These are phyloP conservation scores for Modicella reniformis DNA, from an alignment of 371 early-diverging fungal species.

Conservation along the genomic window DNA sequence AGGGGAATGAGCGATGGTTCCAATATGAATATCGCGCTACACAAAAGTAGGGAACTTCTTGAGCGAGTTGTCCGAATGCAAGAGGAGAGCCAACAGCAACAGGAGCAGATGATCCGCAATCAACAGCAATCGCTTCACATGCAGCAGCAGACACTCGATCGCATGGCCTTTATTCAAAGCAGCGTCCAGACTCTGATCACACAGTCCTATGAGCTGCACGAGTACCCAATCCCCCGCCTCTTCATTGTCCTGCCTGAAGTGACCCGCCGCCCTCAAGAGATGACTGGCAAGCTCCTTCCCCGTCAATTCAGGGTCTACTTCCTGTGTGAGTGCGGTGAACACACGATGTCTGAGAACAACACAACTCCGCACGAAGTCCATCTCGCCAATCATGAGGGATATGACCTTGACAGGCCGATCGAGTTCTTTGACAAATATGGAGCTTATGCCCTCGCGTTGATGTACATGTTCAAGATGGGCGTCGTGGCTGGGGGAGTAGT, in stretches of 20 bases:
- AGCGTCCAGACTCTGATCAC: constrained; percentile 15
- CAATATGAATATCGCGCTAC: too few relatives aligned
- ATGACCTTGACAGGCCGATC: constrained; percentile 5
- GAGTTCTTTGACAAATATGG: constrained; percentile 22
- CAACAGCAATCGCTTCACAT: constrained; percentile 7
- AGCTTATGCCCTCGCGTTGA: constrained; percentile 15
- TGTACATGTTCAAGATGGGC: constrained; percentile 34
- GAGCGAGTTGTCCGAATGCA: not conserved
- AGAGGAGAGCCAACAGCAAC: not conserved
- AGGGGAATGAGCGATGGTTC: too few relatives aligned
- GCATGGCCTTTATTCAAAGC: constrained; percentile 6
- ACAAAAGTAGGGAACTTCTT: too few relatives aligned
- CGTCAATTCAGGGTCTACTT: constrained; percentile 20
- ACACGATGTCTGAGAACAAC: constrained; percentile 13
- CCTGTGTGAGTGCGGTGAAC: constrained; percentile 31
- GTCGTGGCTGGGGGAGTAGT: constrained; percentile 24
- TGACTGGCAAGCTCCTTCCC: not conserved
- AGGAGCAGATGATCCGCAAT: constrained; percentile 6
- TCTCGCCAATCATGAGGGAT: constrained; percentile 5
- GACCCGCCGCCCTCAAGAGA: not conserved
- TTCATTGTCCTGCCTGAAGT: constrained; percentile 22
- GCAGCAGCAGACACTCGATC: constrained; percentile 19
- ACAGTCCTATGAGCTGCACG: constrained; percentile 24
- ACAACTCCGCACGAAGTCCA: constrained; percentile 8
- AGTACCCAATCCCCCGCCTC: constrained; percentile 23